Evolutionary conservation across 495 filamentous ascomycete species (phyloP).

Genomic region (Penicillium lividum): DNA sequence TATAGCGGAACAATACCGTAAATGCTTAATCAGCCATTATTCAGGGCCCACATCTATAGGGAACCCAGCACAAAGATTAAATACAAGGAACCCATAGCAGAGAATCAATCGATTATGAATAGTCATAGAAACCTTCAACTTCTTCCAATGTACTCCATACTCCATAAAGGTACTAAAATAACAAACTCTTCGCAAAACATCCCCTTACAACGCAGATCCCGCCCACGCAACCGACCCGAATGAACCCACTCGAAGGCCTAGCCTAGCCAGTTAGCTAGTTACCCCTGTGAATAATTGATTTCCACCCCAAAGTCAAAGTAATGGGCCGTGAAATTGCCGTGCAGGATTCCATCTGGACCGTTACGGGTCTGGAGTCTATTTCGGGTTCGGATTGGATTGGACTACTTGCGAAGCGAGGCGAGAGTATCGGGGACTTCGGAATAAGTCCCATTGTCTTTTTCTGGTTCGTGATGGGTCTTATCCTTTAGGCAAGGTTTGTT

Average conservation of each 20-base stretch:
- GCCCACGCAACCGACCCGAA: slow-evolving; percentile 4
- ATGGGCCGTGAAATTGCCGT: neutral
- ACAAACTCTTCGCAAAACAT: neutral
- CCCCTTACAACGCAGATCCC: slow-evolving; percentile 4
- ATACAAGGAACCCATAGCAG: no score
- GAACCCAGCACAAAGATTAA: no score
- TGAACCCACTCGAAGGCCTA: neutral
- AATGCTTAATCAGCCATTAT: neutral
- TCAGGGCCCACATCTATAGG: neutral
- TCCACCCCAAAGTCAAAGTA: neutral
- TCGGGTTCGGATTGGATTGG: neutral
- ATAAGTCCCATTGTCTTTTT: neutral
- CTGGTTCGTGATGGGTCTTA: neutral
- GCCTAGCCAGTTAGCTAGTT: neutral
- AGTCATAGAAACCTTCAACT: no score
- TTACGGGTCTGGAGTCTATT: neutral
- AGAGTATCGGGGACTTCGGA: neutral
- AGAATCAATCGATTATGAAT: no score
- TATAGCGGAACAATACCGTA: neutral
- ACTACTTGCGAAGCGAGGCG: neutral
- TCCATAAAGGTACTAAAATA: neutral
- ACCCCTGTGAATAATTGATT: neutral
- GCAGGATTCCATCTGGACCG: neutral
- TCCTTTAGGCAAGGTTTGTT: neutral
- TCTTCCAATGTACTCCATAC: no score